These are phyloP conservation scores for Pichia sp. DNA, from an alignment of 1,139 yeast genomes.

Conservation along the genomic window DNA sequence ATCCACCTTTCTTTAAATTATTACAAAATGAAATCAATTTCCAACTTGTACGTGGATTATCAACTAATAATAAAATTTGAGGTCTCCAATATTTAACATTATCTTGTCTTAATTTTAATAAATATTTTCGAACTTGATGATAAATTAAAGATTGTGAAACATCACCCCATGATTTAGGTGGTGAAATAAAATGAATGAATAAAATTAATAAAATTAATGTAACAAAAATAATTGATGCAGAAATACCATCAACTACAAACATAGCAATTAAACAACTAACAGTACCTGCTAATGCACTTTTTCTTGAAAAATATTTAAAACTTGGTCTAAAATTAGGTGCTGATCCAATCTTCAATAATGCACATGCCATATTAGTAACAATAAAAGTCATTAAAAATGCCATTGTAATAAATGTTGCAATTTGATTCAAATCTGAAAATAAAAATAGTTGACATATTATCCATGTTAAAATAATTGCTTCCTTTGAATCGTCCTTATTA, in stretches of 20 bases:
- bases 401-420: conserved; percentile 94
- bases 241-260: conserved; percentile 89
- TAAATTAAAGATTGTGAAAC: conserved; percentile 90
- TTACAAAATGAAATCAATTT: conserved; percentile 90
- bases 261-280: conserved; percentile 68
- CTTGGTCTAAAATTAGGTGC: conserved; percentile 98
- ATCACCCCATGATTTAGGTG: conserved; percentile 97
- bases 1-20: conserved; percentile 88
- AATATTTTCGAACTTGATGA: conserved; percentile 90
- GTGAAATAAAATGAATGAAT: conserved; percentile 80
- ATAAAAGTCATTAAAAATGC: conserved; percentile 93
- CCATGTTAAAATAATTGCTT: conserved; percentile 73
- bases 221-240: conserved; percentile 71
- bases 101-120: conserved; percentile 74
- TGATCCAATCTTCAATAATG: conserved; percentile 74
- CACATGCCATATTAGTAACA: conserved; percentile 89
- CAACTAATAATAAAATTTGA: conserved; percentile 78
- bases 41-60: conserved; percentile 89
- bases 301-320: conserved; percentile 75
- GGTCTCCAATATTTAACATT: conserved; percentile 98
- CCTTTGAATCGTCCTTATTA: conserved; percentile 40
- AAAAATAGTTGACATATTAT: conserved; percentile 73
- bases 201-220: conserved; percentile 62
- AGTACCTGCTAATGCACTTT: conserved; percentile 77
- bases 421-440: conserved; percentile 84